A percentile compares a stretch with the other conserved stretches of the same genome.
Conservation (phyloP, 495 filamentous ascomycete species). For the Oleoguttula mirabilis region DNA sequence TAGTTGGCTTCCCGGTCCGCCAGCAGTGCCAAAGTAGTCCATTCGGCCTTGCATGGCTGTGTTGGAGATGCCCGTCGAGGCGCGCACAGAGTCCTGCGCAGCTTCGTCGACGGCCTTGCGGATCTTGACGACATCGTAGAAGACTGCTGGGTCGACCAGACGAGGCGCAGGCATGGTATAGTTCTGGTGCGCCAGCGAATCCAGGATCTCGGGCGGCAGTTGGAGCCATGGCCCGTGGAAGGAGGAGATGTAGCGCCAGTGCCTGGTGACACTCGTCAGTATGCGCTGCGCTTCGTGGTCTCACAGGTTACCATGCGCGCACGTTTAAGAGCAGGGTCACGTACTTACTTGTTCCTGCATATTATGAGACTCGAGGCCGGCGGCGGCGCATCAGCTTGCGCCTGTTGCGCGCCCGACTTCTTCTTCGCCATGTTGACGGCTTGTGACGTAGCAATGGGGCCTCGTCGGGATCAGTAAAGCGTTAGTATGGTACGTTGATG, state of each 20-base stretch:
- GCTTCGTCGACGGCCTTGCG: conserved; percentile 64
- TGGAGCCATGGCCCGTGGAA: conserved; percentile 84
- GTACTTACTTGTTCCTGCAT: conserved; percentile 57
- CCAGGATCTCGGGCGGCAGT: conserved; percentile 67
- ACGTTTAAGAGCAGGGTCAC: conserved; percentile 14
- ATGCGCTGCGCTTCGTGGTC: conserved; percentile 8
- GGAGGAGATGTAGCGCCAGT: conserved; percentile 73
- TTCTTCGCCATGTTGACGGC: conserved; percentile 24
- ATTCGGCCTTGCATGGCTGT: conserved; percentile 39
- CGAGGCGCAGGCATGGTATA: conserved; percentile 61
- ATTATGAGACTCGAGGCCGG: conserved; percentile 49
- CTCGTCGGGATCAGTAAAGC: too few relatives aligned
- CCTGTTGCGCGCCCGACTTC: conserved; percentile 9
- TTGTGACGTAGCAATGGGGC: too few relatives aligned
- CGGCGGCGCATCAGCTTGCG: conserved; percentile 7
- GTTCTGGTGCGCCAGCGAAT: conserved; percentile 63
- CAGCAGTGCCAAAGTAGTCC: conserved; percentile 47
- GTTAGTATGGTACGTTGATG: too few relatives aligned
- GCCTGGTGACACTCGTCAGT: conserved; percentile 35
- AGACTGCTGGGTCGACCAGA: conserved; percentile 66
- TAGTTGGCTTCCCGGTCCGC: conserved; percentile 49
- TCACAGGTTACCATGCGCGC: conserved; percentile 2
- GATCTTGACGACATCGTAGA: conserved; percentile 74
- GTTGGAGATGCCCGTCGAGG: conserved; percentile 56
- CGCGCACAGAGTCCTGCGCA: conserved; percentile 61